Conservation (phyloP, 164 flowering plant species). For the Vitis rotundifolia region DNA sequence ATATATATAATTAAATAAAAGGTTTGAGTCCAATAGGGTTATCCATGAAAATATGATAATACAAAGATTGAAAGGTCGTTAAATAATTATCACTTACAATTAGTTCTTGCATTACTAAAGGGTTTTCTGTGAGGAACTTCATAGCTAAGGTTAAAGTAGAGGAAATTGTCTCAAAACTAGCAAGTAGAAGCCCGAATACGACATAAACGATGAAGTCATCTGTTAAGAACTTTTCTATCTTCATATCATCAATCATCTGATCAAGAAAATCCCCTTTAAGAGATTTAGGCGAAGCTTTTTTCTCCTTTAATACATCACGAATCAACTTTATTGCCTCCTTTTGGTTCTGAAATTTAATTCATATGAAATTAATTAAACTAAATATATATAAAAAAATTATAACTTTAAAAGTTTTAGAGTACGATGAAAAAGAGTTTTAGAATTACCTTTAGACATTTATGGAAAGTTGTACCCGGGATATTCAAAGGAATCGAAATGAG, state of each 20-base stretch:
- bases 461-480: constrained; percentile 35
- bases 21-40: not conserved
- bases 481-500: constrained; percentile 18
- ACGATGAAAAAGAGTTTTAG: too few species aligned
- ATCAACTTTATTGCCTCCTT: constrained; percentile 9
- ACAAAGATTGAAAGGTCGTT: not conserved
- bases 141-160: constrained; percentile 16
- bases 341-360: constrained; percentile 9
- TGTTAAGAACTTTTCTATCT: constrained; percentile 11
- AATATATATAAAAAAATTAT: too few species aligned
- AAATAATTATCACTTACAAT: constrained; percentile 3
- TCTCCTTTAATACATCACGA: not conserved
- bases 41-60: not conserved
- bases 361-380: too few species aligned
- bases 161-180: constrained; percentile 29
- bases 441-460: constrained; percentile 13
- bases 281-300: not conserved
- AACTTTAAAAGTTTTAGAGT: too few species aligned
- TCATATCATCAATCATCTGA: constrained; percentile 13
- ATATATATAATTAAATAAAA: not conserved
- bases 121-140: constrained; percentile 24
- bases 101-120: constrained; percentile 22
- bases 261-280: constrained; percentile 15
- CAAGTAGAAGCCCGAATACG: constrained; percentile 27
- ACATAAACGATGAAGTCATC: constrained; percentile 15